Percentiles rank a stretch among this genome's conserved stretches.
Conservation (phyloP, 225 moss, liverwort and hornwort genomes). For the Ulota crispa region DNA sequence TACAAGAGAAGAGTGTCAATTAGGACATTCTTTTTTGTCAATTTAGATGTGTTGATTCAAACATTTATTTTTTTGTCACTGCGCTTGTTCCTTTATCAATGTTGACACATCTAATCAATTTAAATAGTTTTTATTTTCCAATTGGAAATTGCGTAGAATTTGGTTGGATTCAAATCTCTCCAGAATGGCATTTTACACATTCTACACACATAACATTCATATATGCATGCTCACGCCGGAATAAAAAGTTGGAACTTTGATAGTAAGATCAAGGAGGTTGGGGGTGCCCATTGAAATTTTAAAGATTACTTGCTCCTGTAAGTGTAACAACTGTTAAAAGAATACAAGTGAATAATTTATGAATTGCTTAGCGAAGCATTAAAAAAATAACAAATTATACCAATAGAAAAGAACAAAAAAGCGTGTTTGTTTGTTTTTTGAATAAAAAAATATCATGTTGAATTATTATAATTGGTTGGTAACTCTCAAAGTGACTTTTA, state of each 20-base stretch:
- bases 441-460: background rate
- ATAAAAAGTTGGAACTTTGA: background rate
- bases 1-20: no score
- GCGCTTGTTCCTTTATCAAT: no score
- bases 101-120: no score
- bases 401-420: background rate
- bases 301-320: background rate
- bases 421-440: background rate
- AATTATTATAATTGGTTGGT: background rate
- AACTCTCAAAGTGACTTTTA: background rate
- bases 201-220: background rate
- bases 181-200: background rate
- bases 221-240: no score
- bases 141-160: background rate
- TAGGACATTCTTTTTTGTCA: no score
- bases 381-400: background rate
- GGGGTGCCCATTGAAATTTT: background rate
- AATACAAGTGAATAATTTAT: background rate
- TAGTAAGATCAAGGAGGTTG: background rate
- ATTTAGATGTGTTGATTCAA: no score
- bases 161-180: background rate
- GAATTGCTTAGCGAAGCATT: background rate
- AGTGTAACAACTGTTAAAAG: background rate
- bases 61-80: no score
- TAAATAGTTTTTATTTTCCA: no score